These are phyloP conservation scores for Penicillium odoratum DNA, from an alignment of 495 filamentous ascomycete genomes.

Conservation along the genomic window DNA sequence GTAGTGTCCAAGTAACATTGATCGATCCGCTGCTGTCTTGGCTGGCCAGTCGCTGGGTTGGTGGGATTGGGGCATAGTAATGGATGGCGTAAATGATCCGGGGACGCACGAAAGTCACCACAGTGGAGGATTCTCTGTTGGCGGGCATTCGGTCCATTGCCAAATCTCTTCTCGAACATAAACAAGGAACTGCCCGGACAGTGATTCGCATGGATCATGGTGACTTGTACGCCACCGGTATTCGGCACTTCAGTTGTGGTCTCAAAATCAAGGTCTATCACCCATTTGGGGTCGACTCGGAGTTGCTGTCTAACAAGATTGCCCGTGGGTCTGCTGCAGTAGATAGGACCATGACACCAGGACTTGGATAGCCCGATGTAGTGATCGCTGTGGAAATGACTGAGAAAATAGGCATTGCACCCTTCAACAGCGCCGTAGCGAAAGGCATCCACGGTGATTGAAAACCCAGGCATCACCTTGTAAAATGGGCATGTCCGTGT, in stretches of 20 bases:
- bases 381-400: constrained; percentile 97
- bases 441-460: constrained; percentile 94
- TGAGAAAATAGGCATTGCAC: constrained; percentile 93
- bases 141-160: constrained; percentile 55
- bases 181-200: constrained; percentile 94
- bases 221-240: constrained; percentile 79
- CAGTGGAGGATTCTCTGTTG: constrained; percentile 86
- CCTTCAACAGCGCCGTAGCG: constrained; percentile 91
- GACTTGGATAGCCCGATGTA: constrained; percentile 86
- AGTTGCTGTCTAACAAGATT: constrained; percentile 88
- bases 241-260: constrained; percentile 73
- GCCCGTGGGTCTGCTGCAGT: constrained; percentile 88
- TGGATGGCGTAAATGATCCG: constrained; percentile 82
- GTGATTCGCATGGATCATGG: constrained; percentile 96
- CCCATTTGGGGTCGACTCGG: constrained; percentile 79
- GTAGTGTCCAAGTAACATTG: constrained; percentile 97
- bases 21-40: constrained; percentile 82
- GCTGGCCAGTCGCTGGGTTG: constrained; percentile 66
- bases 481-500: constrained; percentile 95
- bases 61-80: constrained; percentile 71
- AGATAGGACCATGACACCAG: constrained; percentile 95
- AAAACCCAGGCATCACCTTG: constrained; percentile 91
- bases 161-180: constrained; percentile 79
- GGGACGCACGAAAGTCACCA: constrained; percentile 91
- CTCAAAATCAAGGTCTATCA: constrained; percentile 86